phyloP scores from a whole-genome alignment of 1,284 basidiomycete genomes.

The Grifola frondosa region DNA sequence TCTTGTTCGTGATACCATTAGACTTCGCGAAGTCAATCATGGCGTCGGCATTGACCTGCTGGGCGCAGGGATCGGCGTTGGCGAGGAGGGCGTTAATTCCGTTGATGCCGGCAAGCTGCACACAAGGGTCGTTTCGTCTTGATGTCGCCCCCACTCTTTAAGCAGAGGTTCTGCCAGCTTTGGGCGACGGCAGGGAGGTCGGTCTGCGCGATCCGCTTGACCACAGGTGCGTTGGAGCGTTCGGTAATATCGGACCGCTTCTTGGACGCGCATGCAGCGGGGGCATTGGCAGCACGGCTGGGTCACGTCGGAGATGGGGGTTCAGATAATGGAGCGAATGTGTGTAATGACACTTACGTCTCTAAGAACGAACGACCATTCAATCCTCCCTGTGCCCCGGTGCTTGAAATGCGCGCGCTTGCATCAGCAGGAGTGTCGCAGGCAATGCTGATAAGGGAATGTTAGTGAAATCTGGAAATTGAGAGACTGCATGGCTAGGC shows the following conservation, averaged over 20 bases:
- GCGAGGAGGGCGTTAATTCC: slow-evolving; percentile 44
- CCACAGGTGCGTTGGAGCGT: slow-evolving; percentile 4
- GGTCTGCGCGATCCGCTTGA: slow-evolving; percentile 26
- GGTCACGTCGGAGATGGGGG: slow-evolving; percentile 1
- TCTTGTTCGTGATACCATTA: slow-evolving; percentile 37
- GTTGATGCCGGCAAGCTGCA: slow-evolving; percentile 38
- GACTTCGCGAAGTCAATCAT: slow-evolving; percentile 51
- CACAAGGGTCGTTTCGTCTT: slow-evolving; percentile 40
- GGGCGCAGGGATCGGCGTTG: slow-evolving; percentile 44
- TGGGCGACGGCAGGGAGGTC: slow-evolving; percentile 30
- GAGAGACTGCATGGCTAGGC: slow-evolving; percentile 17
- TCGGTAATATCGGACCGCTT: slow-evolving; percentile 7
- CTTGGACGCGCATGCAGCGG: slow-evolving; percentile 17
- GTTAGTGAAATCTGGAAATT: neutral
- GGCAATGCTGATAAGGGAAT: slow-evolving; percentile 7
- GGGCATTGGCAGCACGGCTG: slow-evolving; percentile 1
- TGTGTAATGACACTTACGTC: slow-evolving; percentile 15
- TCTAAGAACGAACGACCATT: slow-evolving; percentile 14
- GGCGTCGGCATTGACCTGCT: slow-evolving; percentile 45
- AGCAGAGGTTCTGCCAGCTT: slow-evolving; percentile 32
- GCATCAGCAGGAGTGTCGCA: slow-evolving; percentile 52
- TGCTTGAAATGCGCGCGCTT: slow-evolving; percentile 44
- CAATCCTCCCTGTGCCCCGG: slow-evolving; percentile 43
- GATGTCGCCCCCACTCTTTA: slow-evolving; percentile 38
- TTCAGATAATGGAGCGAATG: neutral